phyloP scores from a whole-genome alignment of 495 filamentous ascomycete genomes.

The Parachaetomium inaequale region DNA sequence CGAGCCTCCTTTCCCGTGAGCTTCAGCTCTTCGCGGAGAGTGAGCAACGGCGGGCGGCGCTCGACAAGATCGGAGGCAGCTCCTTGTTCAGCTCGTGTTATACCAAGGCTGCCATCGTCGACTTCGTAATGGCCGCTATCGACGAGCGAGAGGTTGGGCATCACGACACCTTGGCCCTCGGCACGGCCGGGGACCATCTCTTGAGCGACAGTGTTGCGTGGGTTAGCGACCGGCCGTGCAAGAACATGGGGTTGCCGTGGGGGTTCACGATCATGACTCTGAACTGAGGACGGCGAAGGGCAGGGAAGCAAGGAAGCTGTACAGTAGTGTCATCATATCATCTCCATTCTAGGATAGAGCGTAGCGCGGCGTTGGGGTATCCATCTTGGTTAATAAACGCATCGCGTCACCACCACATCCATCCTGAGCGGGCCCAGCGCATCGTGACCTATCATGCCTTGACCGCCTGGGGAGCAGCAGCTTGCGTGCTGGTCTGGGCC shows the following conservation, averaged over 20 bases:
- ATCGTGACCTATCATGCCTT: conserved; percentile 18
- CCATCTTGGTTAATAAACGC: neutral
- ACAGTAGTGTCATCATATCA: conserved; percentile 17
- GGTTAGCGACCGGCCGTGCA: conserved; percentile 26
- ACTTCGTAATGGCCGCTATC: conserved; percentile 22
- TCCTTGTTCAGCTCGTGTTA: conserved; percentile 26
- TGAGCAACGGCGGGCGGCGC: conserved; percentile 25
- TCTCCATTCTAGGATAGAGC: conserved; percentile 19
- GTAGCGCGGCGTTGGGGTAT: conserved; percentile 25
- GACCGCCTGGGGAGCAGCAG: conserved; percentile 25
- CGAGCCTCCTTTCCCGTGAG: conserved; percentile 21
- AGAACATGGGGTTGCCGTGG: conserved; percentile 36
- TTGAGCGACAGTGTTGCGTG: conserved; percentile 26
- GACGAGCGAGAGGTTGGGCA: conserved; percentile 11
- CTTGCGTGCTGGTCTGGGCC: conserved; percentile 42
- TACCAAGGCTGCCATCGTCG: conserved; percentile 22
- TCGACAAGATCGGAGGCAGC: conserved; percentile 25
- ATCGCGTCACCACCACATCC: neutral
- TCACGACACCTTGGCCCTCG: conserved; percentile 15
- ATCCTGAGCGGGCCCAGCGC: neutral
- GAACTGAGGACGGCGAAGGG: conserved; percentile 20
- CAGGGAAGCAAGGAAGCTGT: conserved; percentile 3
- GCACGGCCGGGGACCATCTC: conserved; percentile 17
- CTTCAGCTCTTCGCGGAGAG: conserved; percentile 35
- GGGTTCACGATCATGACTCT: conserved; percentile 39